These are phyloP conservation scores for Colletotrichum higginsianum DNA, from an alignment of 2,329 filamentous ascomycete genomes.

Conservation along the genomic window DNA sequence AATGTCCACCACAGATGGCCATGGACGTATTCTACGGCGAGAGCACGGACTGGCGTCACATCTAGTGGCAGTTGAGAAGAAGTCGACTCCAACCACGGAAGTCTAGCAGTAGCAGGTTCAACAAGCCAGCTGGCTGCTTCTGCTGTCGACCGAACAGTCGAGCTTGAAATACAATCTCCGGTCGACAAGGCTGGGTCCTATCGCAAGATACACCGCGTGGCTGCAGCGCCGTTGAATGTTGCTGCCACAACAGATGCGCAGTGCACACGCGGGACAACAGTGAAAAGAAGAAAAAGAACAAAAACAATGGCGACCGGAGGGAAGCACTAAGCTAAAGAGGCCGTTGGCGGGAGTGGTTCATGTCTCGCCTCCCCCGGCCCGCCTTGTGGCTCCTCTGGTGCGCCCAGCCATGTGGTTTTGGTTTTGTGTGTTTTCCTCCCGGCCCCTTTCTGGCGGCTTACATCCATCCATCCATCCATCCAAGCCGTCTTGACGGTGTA, in stretches of 20 bases:
- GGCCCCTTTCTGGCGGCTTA: constrained; percentile 20
- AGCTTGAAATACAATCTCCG: constrained; percentile 14
- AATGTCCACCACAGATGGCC: constrained; percentile 8
- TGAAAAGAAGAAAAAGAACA: background rate
- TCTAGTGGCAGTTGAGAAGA: constrained; percentile 26
- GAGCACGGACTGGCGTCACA: constrained; percentile 40
- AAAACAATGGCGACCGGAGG: constrained; percentile 25
- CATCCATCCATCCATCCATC: constrained; percentile 12
- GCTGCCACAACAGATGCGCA: constrained; percentile 29
- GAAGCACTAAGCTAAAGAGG: constrained; percentile 14
- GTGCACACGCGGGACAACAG: background rate
- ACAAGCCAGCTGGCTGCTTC: background rate
- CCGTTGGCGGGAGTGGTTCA: constrained; percentile 20
- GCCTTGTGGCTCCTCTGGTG: constrained; percentile 32
- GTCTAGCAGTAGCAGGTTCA: constrained; percentile 27
- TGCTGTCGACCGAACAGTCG: background rate
- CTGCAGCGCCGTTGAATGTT: constrained; percentile 38
- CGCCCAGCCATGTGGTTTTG: constrained; percentile 41
- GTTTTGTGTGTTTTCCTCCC: background rate
- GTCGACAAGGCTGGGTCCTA: constrained; percentile 19
- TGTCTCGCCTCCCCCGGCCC: constrained; percentile 24
- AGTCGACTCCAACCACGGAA: constrained; percentile 32
- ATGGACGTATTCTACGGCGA: constrained; percentile 36
- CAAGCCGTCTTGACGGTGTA: constrained; percentile 20
- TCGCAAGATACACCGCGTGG: constrained; percentile 22